Percentiles rank a stretch among this genome's conserved stretches.
Conservation (phyloP, 768 basidiomycete genomes). For the Crepidotus variabilis region DNA sequence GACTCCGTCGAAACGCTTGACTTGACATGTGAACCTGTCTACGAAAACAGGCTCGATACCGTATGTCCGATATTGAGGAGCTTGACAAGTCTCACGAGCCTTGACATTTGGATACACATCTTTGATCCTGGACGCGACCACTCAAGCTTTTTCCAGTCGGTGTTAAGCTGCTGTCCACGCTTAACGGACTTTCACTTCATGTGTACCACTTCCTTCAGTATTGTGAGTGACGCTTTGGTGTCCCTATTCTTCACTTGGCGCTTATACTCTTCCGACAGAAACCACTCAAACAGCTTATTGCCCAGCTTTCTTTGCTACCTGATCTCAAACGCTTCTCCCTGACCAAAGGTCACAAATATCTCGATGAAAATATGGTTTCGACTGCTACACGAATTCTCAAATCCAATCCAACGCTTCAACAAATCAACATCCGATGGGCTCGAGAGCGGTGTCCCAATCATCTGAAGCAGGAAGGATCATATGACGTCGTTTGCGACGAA, state of each 20-base stretch:
- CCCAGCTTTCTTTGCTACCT: constrained; percentile 33
- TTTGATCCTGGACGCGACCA: constrained; percentile 29
- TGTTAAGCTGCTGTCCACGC: constrained; percentile 32
- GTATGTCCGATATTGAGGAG: constrained; percentile 31
- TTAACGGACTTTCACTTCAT: constrained; percentile 48
- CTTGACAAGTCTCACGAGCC: constrained; percentile 33
- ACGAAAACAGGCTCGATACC: constrained; percentile 28
- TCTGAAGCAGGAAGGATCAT: constrained; percentile 44
- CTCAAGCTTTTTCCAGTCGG: constrained; percentile 27
- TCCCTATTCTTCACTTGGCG: background rate
- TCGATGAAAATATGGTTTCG: constrained; percentile 41
- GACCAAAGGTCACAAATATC: constrained; percentile 45
- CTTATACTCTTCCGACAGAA: constrained; percentile 25
- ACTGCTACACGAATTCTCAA: constrained; percentile 35
- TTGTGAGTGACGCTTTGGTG: constrained; percentile 23
- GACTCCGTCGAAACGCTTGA: constrained; percentile 36
- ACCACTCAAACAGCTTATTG: constrained; percentile 36
- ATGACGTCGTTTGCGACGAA: constrained; percentile 28
- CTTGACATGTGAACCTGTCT: constrained; percentile 47
- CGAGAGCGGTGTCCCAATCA: constrained; percentile 43
- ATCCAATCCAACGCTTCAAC: constrained; percentile 29
- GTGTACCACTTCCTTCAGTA: constrained; percentile 44
- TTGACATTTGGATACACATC: constrained; percentile 48
- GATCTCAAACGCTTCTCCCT: constrained; percentile 41
- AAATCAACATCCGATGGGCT: constrained; percentile 47